Conservation (phyloP, 768 basidiomycete species). For the Lyophyllum shimeji region DNA sequence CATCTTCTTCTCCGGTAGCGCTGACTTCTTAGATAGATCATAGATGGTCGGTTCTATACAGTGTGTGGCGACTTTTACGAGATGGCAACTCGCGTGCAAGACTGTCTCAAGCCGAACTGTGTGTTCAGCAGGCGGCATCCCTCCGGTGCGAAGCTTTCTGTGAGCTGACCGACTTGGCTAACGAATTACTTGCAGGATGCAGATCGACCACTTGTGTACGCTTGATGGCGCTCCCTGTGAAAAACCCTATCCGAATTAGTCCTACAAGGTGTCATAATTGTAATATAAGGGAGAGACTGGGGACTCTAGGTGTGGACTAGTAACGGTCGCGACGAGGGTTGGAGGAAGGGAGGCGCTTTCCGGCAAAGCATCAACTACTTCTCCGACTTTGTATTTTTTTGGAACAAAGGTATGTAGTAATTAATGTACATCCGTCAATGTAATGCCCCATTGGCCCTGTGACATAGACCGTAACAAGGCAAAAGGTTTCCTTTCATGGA, state of each 20-base stretch:
- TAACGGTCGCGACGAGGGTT: neutral
- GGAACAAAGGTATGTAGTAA: neutral
- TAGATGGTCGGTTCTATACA: constrained; percentile 74
- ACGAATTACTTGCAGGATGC: constrained; percentile 42
- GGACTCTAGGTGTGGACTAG: constrained; percentile 18
- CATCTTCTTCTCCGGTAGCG: neutral
- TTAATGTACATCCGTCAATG: neutral
- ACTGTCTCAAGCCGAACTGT: constrained; percentile 64
- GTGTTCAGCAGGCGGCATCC: constrained; percentile 68
- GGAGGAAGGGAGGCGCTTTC: neutral
- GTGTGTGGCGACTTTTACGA: constrained; percentile 70
- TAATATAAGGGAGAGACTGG: constrained; percentile 28
- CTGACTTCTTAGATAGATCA: constrained; percentile 45
- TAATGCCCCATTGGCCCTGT: neutral
- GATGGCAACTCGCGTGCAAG: constrained; percentile 68
- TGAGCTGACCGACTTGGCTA: constrained; percentile 1
- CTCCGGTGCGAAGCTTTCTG: constrained; percentile 36
- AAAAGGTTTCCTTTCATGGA: constrained; percentile 8
- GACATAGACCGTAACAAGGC: neutral
- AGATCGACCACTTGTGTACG: constrained; percentile 55
- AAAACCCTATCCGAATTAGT: constrained; percentile 72
- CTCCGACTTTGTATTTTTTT: neutral
- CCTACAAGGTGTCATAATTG: constrained; percentile 47
- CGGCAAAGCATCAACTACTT: neutral
- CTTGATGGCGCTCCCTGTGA: constrained; percentile 66